Conservation (phyloP, 768 basidiomycete species). For the Mycena crocata region DNA sequence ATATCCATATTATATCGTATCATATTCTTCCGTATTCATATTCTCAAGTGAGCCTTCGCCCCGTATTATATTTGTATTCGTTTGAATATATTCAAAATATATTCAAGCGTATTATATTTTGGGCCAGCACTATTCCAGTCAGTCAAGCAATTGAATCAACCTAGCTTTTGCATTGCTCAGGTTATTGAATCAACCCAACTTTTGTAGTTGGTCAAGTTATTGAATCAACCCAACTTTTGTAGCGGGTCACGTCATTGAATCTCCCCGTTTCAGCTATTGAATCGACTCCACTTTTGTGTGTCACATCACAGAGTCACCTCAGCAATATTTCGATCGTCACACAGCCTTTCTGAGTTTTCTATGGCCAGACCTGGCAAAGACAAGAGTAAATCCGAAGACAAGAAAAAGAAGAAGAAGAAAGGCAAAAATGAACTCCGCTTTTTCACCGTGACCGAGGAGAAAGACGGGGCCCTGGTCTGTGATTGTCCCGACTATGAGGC, state of each 20-base stretch:
- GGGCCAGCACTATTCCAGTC: no score
- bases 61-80: not conserved
- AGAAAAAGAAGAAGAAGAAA: not conserved
- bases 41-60: not conserved
- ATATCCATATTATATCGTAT: slow-evolving; percentile 12
- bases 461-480: not conserved
- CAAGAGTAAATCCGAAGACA: not conserved
- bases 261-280: not conserved
- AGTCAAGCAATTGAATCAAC: no score
- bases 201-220: no score
- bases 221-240: slow-evolving; percentile 1
- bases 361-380: not conserved
- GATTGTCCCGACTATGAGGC: not conserved
- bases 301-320: not conserved
- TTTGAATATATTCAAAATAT: no score
- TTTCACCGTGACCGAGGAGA: not conserved
- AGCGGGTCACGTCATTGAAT: no score
- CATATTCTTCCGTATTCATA: slow-evolving; percentile 13
- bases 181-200: no score
- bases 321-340: not conserved
- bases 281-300: not conserved
- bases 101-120: no score
- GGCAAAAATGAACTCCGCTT: not conserved
- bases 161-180: no score
- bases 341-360: no score